Base-by-base conservation (phyloP, 2,329 filamentous ascomycete genomes). In the Drechslera avenae region DNA sequence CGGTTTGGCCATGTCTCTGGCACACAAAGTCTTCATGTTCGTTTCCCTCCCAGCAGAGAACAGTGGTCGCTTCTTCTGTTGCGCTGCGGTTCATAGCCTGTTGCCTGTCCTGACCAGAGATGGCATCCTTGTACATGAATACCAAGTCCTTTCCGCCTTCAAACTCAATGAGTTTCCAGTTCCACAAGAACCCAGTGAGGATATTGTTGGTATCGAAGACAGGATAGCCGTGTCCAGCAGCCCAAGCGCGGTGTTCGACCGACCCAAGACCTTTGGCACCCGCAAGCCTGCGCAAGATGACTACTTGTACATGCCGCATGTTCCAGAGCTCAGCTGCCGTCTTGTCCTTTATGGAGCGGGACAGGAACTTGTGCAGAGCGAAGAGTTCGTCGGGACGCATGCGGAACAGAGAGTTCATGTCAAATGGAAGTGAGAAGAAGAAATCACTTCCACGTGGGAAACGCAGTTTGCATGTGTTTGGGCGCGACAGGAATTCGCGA, bases 361-460 rank as follows among this genome's bases (percentile, higher is more conserved):
- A 17, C 12, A 52, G 33, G 18, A 32, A 47, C 9, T 18, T 13
- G 3, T 3, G 9, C 2, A 52, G 32, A 10, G 32, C 12, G 4
- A 5, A 10, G 1, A 52, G 37, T 8, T 52, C 49, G 2, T 32
- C 13, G 1, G 32, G 31, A 4, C 26, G 37, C 18, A 52, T 39
- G 13, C 14, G 7, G 7, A 3, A 16, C 0, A 13, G 33, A 4
- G 10, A 13, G 4, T 17, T 3, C 3, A 31, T 18, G 2, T 37
- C 10, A 33, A 51, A 14, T 1, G 49, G 49, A 7, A 51, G n/a
- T 1, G 49, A 39, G 43, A 51, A 51, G 33, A 28, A 47, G 26
- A 51, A 26, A 1, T 37, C 32, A 9, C 19, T 4, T 3, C 37
- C 49, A 3, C 12, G 42, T 9, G 43, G 43, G n/a, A 47, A 14